A percentile compares a stretch with the other conserved stretches of the same genome.
phyloP scores from a whole-genome alignment of 2,329 filamentous ascomycete species.

The Laburnicola sp. region DNA sequence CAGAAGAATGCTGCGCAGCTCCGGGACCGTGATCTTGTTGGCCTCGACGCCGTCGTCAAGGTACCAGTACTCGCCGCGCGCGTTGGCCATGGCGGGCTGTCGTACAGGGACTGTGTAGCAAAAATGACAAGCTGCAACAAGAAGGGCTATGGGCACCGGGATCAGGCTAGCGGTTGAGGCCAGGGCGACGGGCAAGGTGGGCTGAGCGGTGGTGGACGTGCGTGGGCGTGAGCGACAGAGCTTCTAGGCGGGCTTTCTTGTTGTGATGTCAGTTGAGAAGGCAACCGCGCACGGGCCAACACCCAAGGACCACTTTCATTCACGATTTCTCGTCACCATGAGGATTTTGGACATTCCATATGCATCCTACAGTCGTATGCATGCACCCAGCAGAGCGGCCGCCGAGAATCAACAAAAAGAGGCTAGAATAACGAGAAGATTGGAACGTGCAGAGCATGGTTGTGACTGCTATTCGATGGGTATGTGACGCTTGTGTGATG shows the following conservation, averaged over 20 bases:
- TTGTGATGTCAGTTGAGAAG: constrained; percentile 19
- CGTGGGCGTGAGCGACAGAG: background rate
- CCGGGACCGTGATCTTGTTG: constrained; percentile 78
- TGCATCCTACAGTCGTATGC: too few species aligned
- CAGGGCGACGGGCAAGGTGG: background rate
- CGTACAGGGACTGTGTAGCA: background rate
- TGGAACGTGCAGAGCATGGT: too few species aligned
- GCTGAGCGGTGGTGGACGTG: background rate
- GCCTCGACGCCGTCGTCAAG: constrained; percentile 87
- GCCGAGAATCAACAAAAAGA: too few species aligned
- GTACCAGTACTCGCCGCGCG: constrained; percentile 58
- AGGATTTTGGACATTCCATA: too few species aligned
- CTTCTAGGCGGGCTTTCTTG: background rate
- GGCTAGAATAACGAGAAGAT: too few species aligned
- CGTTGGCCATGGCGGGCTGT: constrained; percentile 34
- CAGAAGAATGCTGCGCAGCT: constrained; percentile 87
- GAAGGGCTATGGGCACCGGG: background rate
- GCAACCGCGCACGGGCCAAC: constrained; percentile 7
- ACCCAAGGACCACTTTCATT: too few species aligned
- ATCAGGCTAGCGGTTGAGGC: background rate
- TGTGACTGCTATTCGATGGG: too few species aligned
- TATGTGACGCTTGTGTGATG: too few species aligned
- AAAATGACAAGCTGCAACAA: background rate
- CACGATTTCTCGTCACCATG: too few species aligned
- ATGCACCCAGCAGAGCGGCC: too few species aligned